Percentiles rank a stretch among this genome's conserved stretches.
Evolutionary conservation across 257 asterid genomes (phyloP).

Genomic region (Lavandula angustifolia): DNA sequence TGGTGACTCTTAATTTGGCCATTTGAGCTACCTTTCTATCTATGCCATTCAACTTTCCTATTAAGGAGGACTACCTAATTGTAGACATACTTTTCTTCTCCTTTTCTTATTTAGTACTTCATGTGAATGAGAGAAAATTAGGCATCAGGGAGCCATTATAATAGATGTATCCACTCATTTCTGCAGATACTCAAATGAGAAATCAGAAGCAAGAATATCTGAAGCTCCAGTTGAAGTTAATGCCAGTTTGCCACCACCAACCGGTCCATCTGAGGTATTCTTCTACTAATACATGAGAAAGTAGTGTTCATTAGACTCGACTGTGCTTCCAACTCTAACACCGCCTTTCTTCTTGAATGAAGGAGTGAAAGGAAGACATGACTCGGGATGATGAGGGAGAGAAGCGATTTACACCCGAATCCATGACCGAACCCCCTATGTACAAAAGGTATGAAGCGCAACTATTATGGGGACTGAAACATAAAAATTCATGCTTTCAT

Average conservation of each 20-base stretch:
- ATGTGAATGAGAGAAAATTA: background rate
- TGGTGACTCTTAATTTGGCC: background rate
- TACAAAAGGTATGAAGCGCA: no score
- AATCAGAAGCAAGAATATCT: constrained; percentile 73
- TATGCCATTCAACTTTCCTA: background rate
- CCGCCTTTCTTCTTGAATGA: constrained; percentile 3
- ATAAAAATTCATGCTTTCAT: background rate
- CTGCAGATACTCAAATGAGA: constrained; percentile 75
- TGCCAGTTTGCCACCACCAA: constrained; percentile 38
- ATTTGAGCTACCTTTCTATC: background rate
- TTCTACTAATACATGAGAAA: background rate
- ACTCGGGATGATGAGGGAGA: constrained; percentile 12
- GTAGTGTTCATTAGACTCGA: background rate
- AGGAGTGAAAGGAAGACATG: constrained; percentile 39
- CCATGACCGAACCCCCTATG: background rate
- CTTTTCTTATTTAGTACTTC: no score
- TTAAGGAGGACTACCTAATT: no score
- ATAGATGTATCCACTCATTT: no score
- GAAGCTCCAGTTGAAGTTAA: constrained; percentile 56
- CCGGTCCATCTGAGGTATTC: constrained; percentile 51
- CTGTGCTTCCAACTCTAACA: constrained; percentile 11
- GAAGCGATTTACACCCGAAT: background rate
- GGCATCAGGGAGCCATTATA: background rate
- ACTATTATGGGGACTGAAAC: background rate
- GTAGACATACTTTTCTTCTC: no score